Percentiles rank a stretch among this genome's conserved stretches.
Conservation (phyloP, 2,329 filamentous ascomycete species). For the Colletotrichum sojae region DNA sequence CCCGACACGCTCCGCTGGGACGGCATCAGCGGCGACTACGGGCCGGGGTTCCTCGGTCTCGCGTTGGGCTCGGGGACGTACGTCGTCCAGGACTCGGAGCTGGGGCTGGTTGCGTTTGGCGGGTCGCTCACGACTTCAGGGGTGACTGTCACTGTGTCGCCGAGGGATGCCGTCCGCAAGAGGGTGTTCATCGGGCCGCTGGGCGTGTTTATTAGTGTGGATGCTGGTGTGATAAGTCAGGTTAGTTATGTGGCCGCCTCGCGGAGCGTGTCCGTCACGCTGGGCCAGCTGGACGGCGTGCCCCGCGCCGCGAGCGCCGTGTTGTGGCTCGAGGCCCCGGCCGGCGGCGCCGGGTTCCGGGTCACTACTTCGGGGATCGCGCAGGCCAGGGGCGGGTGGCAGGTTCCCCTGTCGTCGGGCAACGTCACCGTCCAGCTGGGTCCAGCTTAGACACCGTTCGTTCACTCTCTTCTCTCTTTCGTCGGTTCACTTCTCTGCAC, state of each 20-base stretch:
- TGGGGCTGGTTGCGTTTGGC: slow-evolving; percentile 65
- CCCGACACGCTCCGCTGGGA: slow-evolving; percentile 71
- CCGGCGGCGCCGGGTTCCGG: slow-evolving; percentile 20
- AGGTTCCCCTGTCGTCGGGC: slow-evolving; percentile 2
- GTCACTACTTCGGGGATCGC: slow-evolving; percentile 15
- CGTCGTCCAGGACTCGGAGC: slow-evolving; percentile 58
- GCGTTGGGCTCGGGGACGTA: slow-evolving; percentile 65
- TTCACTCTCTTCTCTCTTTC: too few relatives aligned
- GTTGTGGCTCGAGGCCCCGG: slow-evolving; percentile 54
- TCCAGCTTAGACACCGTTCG: slow-evolving; percentile 48
- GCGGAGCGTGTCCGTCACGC: slow-evolving; percentile 46
- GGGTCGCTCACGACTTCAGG: slow-evolving; percentile 52
- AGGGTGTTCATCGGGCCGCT: slow-evolving; percentile 63
- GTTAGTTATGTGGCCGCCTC: slow-evolving; percentile 51
- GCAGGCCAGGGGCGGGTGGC: slow-evolving; percentile 44
- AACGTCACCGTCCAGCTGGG: slow-evolving; percentile 41
- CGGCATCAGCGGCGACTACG: slow-evolving; percentile 70
- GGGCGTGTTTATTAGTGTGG: slow-evolving; percentile 56
- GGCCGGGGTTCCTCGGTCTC: slow-evolving; percentile 66
- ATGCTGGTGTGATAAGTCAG: slow-evolving; percentile 58
- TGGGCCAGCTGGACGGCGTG: slow-evolving; percentile 48
- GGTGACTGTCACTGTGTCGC: slow-evolving; percentile 52
- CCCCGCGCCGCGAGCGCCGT: slow-evolving; percentile 49
- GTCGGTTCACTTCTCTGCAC: neutral
- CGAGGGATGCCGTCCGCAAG: slow-evolving; percentile 61